phyloP scores from a whole-genome alignment of 2,329 filamentous ascomycete species.

The Aspergillus sp. region DNA sequence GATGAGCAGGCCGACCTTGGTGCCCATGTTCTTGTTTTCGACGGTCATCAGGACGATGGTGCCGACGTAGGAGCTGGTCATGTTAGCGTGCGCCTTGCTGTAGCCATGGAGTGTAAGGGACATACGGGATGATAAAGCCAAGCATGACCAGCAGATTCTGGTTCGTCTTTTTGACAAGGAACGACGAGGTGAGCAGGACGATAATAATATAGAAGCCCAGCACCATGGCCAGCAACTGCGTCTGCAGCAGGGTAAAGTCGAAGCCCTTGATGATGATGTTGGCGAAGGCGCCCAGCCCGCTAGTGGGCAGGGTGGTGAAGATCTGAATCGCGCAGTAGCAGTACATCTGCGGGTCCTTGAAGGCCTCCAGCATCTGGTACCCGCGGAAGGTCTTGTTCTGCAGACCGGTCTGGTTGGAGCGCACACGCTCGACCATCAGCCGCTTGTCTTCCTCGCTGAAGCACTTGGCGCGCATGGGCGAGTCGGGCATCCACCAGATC shows the following conservation, averaged over 20 bases:
- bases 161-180: conserved; percentile 64
- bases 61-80: conserved; percentile 61
- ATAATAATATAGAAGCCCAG: conserved; percentile 71
- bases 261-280: conserved; percentile 73
- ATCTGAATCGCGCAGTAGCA: conserved; percentile 65
- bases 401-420: conserved; percentile 60
- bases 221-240: conserved; percentile 70
- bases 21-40: conserved; percentile 54
- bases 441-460: conserved; percentile 65
- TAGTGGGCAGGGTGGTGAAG: conserved; percentile 70
- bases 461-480: conserved; percentile 69
- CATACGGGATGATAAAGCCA: conserved; percentile 63
- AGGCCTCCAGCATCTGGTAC: conserved; percentile 56
- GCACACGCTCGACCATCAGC: conserved; percentile 60
- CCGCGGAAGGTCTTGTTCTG: conserved; percentile 55
- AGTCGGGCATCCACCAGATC: conserved; percentile 63
- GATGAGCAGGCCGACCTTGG: conserved; percentile 66
- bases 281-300: conserved; percentile 69
- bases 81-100: background rate
- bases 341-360: conserved; percentile 65
- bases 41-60: conserved; percentile 72
- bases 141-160: conserved; percentile 69
- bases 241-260: conserved; percentile 63
- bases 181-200: conserved; percentile 64
- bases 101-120: background rate